Conservation (phyloP, 2,329 filamentous ascomycete genomes). For the Orbilia ellipsospora region DNA sequence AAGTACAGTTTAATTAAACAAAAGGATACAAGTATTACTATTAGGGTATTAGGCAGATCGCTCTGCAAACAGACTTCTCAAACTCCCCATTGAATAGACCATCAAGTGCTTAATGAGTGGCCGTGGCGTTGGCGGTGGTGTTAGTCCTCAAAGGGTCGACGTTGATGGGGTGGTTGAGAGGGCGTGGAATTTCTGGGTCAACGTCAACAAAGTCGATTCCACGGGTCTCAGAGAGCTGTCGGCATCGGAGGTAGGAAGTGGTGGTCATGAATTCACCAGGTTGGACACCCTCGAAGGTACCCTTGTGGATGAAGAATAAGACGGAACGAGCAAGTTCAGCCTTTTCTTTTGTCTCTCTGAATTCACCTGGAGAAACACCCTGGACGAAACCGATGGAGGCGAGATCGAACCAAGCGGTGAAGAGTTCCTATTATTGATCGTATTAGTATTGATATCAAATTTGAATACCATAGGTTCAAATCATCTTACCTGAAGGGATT, state of each 20-base stretch:
- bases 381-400: slow-evolving; percentile 2
- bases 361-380: not conserved
- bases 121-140: not conserved
- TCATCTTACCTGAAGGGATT: slow-evolving; percentile 31
- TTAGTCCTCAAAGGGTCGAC: not conserved
- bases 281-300: slow-evolving; percentile 38
- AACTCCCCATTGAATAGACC: too few species aligned
- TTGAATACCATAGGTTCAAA: not conserved
- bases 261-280: slow-evolving; percentile 29
- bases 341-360: not conserved
- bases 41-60: slow-evolving; percentile 12
- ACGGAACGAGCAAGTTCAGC: not conserved
- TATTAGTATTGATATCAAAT: not conserved
- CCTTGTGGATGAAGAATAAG: slow-evolving; percentile 24
- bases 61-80: too few species aligned
- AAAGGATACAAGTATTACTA: slow-evolving; percentile 13
- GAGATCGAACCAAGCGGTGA: slow-evolving; percentile 24
- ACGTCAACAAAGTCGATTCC: slow-evolving; percentile 10
- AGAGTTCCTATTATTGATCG: slow-evolving; percentile 22
- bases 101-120: too few species aligned
- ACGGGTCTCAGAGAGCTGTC: slow-evolving; percentile 25
- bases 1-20: slow-evolving; percentile 9
- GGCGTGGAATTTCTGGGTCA: slow-evolving; percentile 8
- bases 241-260: slow-evolving; percentile 36
- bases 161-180: not conserved